Base-by-base conservation (phyloP, 2,329 filamentous ascomycete genomes). In the Cordyceps farinosa region DNA sequence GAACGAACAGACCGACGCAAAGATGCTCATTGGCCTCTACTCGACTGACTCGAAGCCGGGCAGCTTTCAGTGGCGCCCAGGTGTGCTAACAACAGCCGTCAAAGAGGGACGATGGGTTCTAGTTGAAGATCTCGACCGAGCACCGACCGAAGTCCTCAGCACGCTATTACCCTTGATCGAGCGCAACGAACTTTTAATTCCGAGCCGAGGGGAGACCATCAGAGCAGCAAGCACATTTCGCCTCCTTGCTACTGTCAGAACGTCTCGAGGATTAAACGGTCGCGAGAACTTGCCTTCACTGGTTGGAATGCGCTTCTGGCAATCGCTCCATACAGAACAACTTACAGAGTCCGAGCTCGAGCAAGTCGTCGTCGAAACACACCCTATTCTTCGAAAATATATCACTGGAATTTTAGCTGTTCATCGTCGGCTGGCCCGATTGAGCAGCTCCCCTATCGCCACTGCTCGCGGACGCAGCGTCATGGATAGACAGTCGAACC, bases 1-100 rank as follows among this genome's bases (percentile, higher is more conserved):
- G 40, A 99, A 99, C 73, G 95, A 98, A 76, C 96, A 99, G 75
- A 98, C 93, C 2, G 95, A 99, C 76, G 93, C 94, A 0, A 99
- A 99, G 76, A 90, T 96, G 79, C 85, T 99, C 47, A 87, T 99
- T 66, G 95, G 95, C 3, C 87, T 98, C 73, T 98, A 99, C 76
- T 91, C 94, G 1, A 95, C 92, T 29, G 93, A 92, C 64, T 86
- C 90, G 17, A 90, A 89, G 65, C 93, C 92, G 1, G 93, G 93
- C 1, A 93, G 91, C 10, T 99, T 99, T 73, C 85, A 86, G 57
- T 99, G 95, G 95, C 87, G 91, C 65, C 87, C 95, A 3, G 95
- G 95, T 76, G 91, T 98, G 27, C 80, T 99, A 69, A 97, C 95
- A 0, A 96, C 92, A 36, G 96, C 96, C 42, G 92, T 98, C 3